Base-by-base conservation (phyloP, 192 early-diverging fungal species). In the Lobosporangium transversale region DNA sequence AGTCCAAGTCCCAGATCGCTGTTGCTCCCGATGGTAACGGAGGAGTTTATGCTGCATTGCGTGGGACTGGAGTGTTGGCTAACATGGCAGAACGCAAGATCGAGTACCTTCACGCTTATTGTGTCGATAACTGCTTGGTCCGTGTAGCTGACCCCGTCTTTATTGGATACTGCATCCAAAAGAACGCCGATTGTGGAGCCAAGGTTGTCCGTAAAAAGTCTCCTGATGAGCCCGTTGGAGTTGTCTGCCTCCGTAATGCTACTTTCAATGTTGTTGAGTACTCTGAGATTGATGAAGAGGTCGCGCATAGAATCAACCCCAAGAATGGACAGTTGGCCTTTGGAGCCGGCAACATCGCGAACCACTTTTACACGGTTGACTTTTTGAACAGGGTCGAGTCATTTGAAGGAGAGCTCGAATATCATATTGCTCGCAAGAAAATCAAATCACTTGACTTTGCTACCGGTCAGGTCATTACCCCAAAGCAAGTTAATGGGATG, bases 371-470 rank as follows among this genome's bases (percentile, higher is more conserved):
- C 84, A 92, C 95, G 24, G 82, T 89, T 29, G 96, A 88, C 54
- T 99, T 99, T 78, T 83, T 99, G 75, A 81, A 93, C 58, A 86
- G 89, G 44, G 88, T 97, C 54, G 91, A 95, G 60, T 85, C 87
- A 17, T 89, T 97, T 66, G 95, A 97, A 78, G 79, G 76, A 52
- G 70, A 85, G 55, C 88, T 99, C 11, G 94, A 98, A 82, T 97
- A 96, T 85, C 97, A 99, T 80, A 89, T 98, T 66, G 97, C 97
- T 7, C 87, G 90, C 78, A 99, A 99, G 87, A 99, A 99, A 90
- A 98, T 99, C 85, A 94, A 93, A 83, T 87, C 91, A 75, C 78
- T 94, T 26, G 93, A 98, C 63, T 55, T 89, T n/a, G 80, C 83
- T 32, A 87, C 92, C 9, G 96, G 95, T 44, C 86, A 89, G 62